These are phyloP conservation scores for Chalciporus sp. DNA, from an alignment of 1,284 basidiomycete species.

Conservation along the genomic window DNA sequence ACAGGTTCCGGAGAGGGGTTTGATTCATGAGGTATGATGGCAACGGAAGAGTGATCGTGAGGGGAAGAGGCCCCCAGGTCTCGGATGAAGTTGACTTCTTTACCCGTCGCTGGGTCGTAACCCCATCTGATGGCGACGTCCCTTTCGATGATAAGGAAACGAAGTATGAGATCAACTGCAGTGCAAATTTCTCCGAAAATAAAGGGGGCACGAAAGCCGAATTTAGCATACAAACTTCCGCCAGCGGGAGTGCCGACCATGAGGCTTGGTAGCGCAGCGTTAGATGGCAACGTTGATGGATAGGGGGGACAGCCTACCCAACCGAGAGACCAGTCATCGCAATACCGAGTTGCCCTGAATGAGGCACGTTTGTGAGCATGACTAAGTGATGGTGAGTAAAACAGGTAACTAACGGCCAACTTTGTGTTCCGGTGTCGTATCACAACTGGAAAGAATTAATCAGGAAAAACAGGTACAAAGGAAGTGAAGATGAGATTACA, in stretches of 20 bases:
- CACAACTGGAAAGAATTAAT: conserved; percentile 50
- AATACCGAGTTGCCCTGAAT: conserved; percentile 67
- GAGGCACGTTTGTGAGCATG: conserved; percentile 8
- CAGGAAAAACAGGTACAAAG: conserved; percentile 10
- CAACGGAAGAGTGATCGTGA: background rate
- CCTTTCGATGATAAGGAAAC: conserved; percentile 65
- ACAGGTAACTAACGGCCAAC: conserved; percentile 56
- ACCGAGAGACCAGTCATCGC: conserved; percentile 71
- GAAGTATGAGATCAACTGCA: conserved; percentile 61
- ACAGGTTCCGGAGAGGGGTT: background rate
- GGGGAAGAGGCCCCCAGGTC: conserved; percentile 10
- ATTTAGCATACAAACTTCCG: conserved; percentile 63
- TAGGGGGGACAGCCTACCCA: conserved; percentile 46
- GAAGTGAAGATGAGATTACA: conserved; percentile 44
- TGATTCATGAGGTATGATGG: background rate
- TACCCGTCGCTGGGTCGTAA: conserved; percentile 43
- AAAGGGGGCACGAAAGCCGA: conserved; percentile 77
- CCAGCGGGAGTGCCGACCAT: conserved; percentile 71
- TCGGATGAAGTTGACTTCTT: conserved; percentile 7
- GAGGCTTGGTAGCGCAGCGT: conserved; percentile 28
- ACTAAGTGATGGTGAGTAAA: background rate
- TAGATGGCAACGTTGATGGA: background rate
- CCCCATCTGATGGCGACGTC: conserved; percentile 58
- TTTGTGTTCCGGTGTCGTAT: conserved; percentile 60
- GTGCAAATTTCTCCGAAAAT: conserved; percentile 68